Conservation (phyloP, 306 rosid species). For the Sophora flavescens region DNA sequence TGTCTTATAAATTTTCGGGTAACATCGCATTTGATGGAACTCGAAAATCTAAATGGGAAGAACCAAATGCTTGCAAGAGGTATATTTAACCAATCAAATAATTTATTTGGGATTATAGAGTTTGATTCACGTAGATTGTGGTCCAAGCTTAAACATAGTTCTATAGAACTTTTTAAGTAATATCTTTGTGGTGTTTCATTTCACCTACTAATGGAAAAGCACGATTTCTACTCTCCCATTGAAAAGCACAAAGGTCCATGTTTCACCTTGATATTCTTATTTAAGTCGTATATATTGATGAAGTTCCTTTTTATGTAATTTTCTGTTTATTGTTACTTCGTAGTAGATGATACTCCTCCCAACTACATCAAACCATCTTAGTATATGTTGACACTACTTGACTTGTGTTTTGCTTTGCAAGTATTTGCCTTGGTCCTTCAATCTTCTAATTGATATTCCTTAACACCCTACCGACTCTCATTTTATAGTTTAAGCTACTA, state of each 20-base stretch:
- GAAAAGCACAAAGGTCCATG: background rate
- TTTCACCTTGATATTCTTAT: conserved; percentile 9
- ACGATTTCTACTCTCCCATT: conserved; percentile 22
- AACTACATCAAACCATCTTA: conserved; percentile 3
- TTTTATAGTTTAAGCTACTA: conserved; percentile 17
- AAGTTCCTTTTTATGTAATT: conserved; percentile 18
- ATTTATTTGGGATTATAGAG: conserved; percentile 31
- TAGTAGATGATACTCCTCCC: conserved; percentile 21
- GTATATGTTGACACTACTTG: conserved; percentile 16
- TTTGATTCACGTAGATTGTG: conserved; percentile 6
- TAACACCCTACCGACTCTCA: background rate
- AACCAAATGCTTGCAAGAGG: conserved; percentile 94
- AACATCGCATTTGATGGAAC: conserved; percentile 93
- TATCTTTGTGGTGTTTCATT: conserved; percentile 22
- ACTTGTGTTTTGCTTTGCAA: no score
- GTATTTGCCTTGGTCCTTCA: no score
- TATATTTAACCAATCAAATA: conserved; percentile 46
- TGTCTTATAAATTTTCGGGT: conserved; percentile 60
- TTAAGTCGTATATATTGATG: conserved; percentile 14
- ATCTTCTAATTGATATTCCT: conserved; percentile 17
- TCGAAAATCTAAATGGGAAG: conserved; percentile 86
- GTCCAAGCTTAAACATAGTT: conserved; percentile 20
- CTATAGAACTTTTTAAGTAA: conserved; percentile 15
- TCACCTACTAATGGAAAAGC: conserved; percentile 5
- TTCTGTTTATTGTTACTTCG: conserved; percentile 10